Base-by-base conservation (phyloP, 176 grass and related monocot species). In the Chloris gayana region DNA sequence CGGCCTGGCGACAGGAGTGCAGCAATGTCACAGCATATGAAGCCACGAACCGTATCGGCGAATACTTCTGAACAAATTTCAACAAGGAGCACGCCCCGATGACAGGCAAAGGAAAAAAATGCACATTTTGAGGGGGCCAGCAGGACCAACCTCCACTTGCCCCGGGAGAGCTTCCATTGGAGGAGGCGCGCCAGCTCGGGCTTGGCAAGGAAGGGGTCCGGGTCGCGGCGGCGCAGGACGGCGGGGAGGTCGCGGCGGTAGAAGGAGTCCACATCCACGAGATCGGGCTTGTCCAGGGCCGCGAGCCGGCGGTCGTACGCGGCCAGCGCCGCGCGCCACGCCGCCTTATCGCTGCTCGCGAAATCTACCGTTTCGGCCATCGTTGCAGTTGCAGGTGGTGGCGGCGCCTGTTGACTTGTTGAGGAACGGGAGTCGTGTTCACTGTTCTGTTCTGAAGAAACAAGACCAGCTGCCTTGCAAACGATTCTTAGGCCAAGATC, bases 161-260 rank as follows among this genome's bases (percentile, higher is more conserved):
- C 90, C 60, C 95, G 85, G 17, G 88, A 85, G 86, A 98, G 95
- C 88, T 98, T 98, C 95, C 95, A 98, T 82, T 92, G 80, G 77
- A 98, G 83, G 92, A 94, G 83, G 67, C 88, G 81, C 79, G 42
- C 67, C 50, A 98, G 95, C 74, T 98, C 95, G 21, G 86, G n/a
- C 73, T 91, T 89, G 90, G 83, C 71, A 69, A 98, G 54, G 75
- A 69, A 98, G 31, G 95, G 88, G 26, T 83, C 73, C 46, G 90
- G 90, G 26, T 88, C 83, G 38, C 95, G 83, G 61, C 82, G 7
- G 80, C 54, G 85, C 37, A 98, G 83, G 50, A 94, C 74, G 29
- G 79, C 51, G 44, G 92, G 95, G 19, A 98, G 87, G 60, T 93
- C 92, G 41, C 84, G 63, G 63, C 89, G 85, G 80, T 98, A 98